Evolutionary conservation across 768 basidiomycete species (phyloP).

Genomic region (Boletus speciosus): DNA sequence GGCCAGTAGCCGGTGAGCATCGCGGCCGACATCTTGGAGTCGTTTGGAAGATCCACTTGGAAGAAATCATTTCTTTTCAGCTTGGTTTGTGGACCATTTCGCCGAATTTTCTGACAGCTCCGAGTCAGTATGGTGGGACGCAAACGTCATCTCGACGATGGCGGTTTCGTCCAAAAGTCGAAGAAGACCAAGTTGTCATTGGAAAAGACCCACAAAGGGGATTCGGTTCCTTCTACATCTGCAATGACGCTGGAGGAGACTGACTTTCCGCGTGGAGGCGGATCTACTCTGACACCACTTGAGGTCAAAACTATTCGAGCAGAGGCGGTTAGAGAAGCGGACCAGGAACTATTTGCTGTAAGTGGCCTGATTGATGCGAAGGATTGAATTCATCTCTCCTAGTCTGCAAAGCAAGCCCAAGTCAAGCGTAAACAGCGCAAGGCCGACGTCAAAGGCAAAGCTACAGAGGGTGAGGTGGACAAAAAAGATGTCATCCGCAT

Average conservation of each 20-base stretch:
- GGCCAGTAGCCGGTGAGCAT: background rate
- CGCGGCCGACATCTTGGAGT: background rate
- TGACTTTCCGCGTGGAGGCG: slow-evolving; percentile 95
- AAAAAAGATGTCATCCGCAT: slow-evolving; percentile 59
- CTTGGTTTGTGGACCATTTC: background rate
- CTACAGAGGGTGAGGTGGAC: slow-evolving; percentile 28
- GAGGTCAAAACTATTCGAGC: slow-evolving; percentile 84
- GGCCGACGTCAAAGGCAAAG: slow-evolving; percentile 37
- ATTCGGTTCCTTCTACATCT: slow-evolving; percentile 34
- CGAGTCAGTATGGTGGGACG: slow-evolving; percentile 40
- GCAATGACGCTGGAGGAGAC: slow-evolving; percentile 61
- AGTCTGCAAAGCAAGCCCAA: slow-evolving; percentile 39
- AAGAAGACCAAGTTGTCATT: slow-evolving; percentile 58
- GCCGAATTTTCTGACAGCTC: background rate
- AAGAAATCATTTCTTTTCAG: background rate
- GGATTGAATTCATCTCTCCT: slow-evolving; percentile 27
- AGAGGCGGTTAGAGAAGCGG: slow-evolving; percentile 82
- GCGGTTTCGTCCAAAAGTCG: slow-evolving; percentile 42
- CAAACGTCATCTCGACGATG: slow-evolving; percentile 63
- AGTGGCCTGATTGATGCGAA: slow-evolving; percentile 14
- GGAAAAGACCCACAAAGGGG: slow-evolving; percentile 20
- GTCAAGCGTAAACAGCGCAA: slow-evolving; percentile 46
- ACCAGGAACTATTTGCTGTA: slow-evolving; percentile 74
- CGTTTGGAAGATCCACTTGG: background rate
- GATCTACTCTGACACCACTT: slow-evolving; percentile 80